A percentile compares a stretch with the other conserved stretches of the same genome.
These are phyloP conservation scores for Amoebophrya sp. DNA, from an alignment of 169 alveolate genomes.

Conservation along the genomic window DNA sequence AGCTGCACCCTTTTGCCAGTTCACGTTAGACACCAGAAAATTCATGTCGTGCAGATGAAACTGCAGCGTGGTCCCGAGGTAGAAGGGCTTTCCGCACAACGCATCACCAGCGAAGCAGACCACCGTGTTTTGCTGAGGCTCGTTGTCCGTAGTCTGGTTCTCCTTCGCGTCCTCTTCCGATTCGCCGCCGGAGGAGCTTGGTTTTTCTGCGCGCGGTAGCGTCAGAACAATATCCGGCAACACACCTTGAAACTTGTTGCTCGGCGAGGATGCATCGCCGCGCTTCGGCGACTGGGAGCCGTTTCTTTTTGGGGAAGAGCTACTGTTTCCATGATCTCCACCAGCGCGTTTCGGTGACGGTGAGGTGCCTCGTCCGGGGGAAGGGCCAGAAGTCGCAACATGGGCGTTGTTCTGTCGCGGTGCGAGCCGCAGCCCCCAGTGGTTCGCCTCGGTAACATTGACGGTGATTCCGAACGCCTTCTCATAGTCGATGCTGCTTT, in stretches of 20 bases:
- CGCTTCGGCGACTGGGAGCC: neutral
- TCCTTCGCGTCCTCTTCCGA: neutral
- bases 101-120: neutral
- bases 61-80: slow-evolving; percentile 7
- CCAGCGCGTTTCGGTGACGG: neutral
- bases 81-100: neutral
- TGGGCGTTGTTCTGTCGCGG: neutral
- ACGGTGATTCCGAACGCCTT: neutral
- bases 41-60: slow-evolving; percentile 22
- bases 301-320: neutral
- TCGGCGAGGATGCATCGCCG: neutral
- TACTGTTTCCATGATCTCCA: neutral
- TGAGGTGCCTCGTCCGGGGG: no score
- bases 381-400: no score
- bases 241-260: neutral
- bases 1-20: neutral
- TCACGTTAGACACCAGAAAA: neutral
- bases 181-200: neutral
- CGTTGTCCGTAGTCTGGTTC: neutral
- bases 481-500: neutral
- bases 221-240: neutral
- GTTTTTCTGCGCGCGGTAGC: no score
- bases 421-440: neutral
- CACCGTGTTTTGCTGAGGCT: neutral
- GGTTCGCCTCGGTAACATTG: neutral